phyloP scores from a whole-genome alignment of 2,329 filamentous ascomycete species.

The Hymenoscyphus albidus region DNA sequence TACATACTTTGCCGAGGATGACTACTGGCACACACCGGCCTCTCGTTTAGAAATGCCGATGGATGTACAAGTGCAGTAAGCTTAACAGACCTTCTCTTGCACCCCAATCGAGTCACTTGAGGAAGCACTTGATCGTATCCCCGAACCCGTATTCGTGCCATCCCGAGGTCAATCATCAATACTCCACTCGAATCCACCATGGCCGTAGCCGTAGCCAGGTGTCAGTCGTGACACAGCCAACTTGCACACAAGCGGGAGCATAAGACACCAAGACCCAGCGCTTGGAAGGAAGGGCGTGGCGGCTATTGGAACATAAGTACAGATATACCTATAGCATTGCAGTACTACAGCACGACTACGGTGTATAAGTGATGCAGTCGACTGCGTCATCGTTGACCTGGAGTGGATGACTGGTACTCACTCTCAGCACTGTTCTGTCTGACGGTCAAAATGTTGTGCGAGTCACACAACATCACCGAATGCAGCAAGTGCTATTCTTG shows the following conservation, averaged over 20 bases:
- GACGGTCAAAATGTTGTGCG: background rate
- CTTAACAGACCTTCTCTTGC: no score
- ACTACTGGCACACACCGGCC: no score
- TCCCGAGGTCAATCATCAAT: background rate
- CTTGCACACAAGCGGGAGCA: background rate
- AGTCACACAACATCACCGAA: slow-evolving; percentile 4
- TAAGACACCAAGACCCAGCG: background rate
- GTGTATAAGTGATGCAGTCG: background rate
- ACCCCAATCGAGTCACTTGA: background rate
- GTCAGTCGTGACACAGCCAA: no score
- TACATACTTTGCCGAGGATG: no score
- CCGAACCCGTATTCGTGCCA: background rate
- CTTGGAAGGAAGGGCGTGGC: background rate
- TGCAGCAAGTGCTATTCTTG: slow-evolving; percentile 5
- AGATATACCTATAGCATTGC: background rate
- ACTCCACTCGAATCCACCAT: background rate
- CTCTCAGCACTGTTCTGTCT: background rate
- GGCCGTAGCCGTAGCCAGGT: background rate
- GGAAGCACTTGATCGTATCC: background rate
- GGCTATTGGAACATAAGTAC: background rate
- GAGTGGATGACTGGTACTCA: no score
- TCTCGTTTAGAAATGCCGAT: no score
- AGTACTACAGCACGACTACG: background rate
- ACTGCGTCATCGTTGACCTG: background rate
- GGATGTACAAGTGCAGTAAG: no score